Base-by-base conservation (phyloP, 495 filamentous ascomycete genomes). In the Platismatia glauca region DNA sequence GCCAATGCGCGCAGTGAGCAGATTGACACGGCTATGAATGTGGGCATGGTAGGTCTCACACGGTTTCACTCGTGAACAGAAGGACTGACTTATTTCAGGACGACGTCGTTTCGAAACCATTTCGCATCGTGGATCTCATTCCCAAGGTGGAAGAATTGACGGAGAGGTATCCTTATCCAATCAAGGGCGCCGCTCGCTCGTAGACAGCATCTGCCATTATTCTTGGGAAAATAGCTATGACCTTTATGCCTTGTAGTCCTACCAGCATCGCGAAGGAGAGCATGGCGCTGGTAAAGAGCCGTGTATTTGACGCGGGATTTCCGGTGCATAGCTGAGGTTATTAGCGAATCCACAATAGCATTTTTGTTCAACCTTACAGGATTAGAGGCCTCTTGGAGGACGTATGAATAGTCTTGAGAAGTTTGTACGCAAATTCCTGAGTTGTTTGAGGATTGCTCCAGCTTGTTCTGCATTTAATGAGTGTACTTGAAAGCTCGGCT, bases 41-140 rank as follows among this genome's bases (percentile, higher is more conserved):
- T 86, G 20, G 89, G 89, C 24, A 89, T 90, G 86, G 86, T 81
- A 70, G 65, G 77, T 75, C 58, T 24, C 13, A 52, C 35, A 39
- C 50, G 20, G 48, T 13, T 46, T 27, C 18, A 60, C 13, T n/a
- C 11, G 37, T 18, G 18, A 27, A 46, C 11, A 53, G 7, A 24
- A 22, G 9, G 5, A 39, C 31, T 66, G 52, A 63, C 64, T 55
- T 16, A 29, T 18, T 39, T n/a, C 64, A 89, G 87, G 88, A 93
- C 70, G 88, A 87, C 69, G 83, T 91, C 20, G 84, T 94, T 39
- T 84, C 86, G 7, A 95, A 95, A 68, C 90, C 90, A 15, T 93
- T 94, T 68, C 78, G 84, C 18, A 85, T 89, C 48, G 74, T 79
- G 9, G 86, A 91, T 39, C 75, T 94, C 31, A 76, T 89, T 31